A percentile compares a stretch with the other conserved stretches of the same genome.
Evolutionary conservation across 495 filamentous ascomycete species (phyloP).

Genomic region (Xylaria nigripes): DNA sequence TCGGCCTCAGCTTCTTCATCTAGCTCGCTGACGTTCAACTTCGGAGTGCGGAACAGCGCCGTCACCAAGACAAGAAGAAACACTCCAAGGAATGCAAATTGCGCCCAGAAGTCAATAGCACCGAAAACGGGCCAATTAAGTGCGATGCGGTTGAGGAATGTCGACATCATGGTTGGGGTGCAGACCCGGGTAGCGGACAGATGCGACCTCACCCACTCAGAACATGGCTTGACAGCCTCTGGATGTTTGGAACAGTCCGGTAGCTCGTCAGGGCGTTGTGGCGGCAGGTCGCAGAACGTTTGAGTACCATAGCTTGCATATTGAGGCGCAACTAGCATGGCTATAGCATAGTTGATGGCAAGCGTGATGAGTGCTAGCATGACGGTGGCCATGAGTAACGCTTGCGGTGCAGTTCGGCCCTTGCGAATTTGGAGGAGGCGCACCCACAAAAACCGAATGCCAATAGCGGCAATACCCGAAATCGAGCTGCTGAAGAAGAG

Average conservation of each 20-base stretch:
- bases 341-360: conserved; percentile 82
- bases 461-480: conserved; percentile 73
- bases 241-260: conserved; percentile 73
- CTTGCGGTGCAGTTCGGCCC: conserved; percentile 84
- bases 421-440: conserved; percentile 81
- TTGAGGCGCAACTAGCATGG: conserved; percentile 87
- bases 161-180: conserved; percentile 82
- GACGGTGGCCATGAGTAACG: conserved; percentile 81
- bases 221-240: conserved; percentile 70
- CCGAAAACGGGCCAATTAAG: conserved; percentile 95
- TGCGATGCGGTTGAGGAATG: conserved; percentile 88
- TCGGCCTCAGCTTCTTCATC: conserved; percentile 90
- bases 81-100: conserved; percentile 80
- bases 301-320: conserved; percentile 93
- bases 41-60: conserved; percentile 70
- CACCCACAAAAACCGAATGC: conserved; percentile 94
- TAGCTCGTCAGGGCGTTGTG: conserved; percentile 46
- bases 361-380: conserved; percentile 82
- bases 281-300: conserved; percentile 72
- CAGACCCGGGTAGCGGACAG: conserved; percentile 62
- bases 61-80: conserved; percentile 71
- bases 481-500: conserved; percentile 82
- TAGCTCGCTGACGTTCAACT: conserved; percentile 60
- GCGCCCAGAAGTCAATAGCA: conserved; percentile 87
- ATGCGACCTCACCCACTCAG: conserved; percentile 55